These are phyloP conservation scores for Naematelia encephala DNA, from an alignment of 768 basidiomycete species.

Conservation along the genomic window DNA sequence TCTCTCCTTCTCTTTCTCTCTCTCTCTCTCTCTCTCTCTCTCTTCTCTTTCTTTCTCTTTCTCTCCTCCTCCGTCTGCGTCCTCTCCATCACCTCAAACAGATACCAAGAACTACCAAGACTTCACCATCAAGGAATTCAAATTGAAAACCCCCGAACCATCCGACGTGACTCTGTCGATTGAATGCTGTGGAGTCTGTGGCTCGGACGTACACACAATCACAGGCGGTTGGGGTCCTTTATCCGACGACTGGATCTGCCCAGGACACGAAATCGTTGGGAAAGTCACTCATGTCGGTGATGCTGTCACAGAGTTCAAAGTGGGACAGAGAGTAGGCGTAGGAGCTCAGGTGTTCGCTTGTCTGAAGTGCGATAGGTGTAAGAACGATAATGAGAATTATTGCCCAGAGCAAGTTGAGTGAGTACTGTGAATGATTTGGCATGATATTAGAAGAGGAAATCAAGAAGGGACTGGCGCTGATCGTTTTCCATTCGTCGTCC, in stretches of 20 bases:
- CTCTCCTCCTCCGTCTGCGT: no score
- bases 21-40: no score
- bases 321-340: slow-evolving; percentile 61
- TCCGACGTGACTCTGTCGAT: slow-evolving; percentile 46
- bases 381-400: slow-evolving; percentile 54
- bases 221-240: slow-evolving; percentile 54
- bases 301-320: slow-evolving; percentile 59
- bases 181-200: slow-evolving; percentile 55
- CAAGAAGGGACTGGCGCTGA: no score
- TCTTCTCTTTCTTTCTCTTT: no score
- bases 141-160: slow-evolving; percentile 36
- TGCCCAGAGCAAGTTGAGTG: slow-evolving; percentile 54
- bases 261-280: slow-evolving; percentile 62
- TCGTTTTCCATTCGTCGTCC: no score
- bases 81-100: slow-evolving; percentile 5
- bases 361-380: slow-evolving; percentile 52
- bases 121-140: slow-evolving; percentile 41
- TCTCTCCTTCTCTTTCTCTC: slow-evolving; percentile 1
- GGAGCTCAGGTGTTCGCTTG: slow-evolving; percentile 60
- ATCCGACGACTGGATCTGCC: slow-evolving; percentile 17
- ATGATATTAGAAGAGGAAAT: no score
- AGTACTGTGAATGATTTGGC: slow-evolving; percentile 2
- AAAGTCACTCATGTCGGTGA: slow-evolving; percentile 58
- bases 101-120: slow-evolving; percentile 44
- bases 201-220: slow-evolving; percentile 58